A percentile compares a stretch with the other conserved stretches of the same genome.
Evolutionary conservation across 2,329 filamentous ascomycete genomes (phyloP).

Genomic region (Ascochyta koolunga): DNA sequence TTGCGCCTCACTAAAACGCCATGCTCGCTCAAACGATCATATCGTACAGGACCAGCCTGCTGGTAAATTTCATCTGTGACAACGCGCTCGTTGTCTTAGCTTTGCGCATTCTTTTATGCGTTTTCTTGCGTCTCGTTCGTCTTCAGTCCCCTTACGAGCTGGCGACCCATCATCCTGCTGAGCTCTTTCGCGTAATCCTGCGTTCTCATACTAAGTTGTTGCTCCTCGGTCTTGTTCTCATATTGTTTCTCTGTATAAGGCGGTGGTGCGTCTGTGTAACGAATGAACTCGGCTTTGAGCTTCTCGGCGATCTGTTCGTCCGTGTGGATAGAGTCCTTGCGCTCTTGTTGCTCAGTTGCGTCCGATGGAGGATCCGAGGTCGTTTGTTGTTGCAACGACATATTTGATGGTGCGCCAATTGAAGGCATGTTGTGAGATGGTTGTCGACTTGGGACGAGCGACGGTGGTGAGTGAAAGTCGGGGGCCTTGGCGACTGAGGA

Average conservation of each 20-base stretch:
- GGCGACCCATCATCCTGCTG: slow-evolving; percentile 35
- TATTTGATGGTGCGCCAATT: not conserved
- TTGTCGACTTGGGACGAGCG: slow-evolving; percentile 11
- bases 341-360: slow-evolving; percentile 2
- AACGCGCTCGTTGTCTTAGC: not conserved
- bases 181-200: slow-evolving; percentile 36
- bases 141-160: slow-evolving; percentile 31
- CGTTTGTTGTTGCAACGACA: not conserved
- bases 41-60: slow-evolving; percentile 5
- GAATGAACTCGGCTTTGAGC: slow-evolving; percentile 25
- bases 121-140: slow-evolving; percentile 1
- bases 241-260: slow-evolving; percentile 31
- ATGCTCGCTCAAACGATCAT: slow-evolving; percentile 12
- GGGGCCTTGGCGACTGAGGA: slow-evolving; percentile 20
- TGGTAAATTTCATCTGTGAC: not conserved
- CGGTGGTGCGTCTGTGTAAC: slow-evolving; percentile 30
- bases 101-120: not conserved
- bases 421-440: slow-evolving; percentile 12
- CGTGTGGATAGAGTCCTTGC: slow-evolving; percentile 20
- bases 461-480: slow-evolving; percentile 10
- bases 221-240: slow-evolving; percentile 32
- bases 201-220: slow-evolving; percentile 28
- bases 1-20: slow-evolving; percentile 11
- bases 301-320: slow-evolving; percentile 9
- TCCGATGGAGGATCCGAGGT: slow-evolving; percentile 5